Conservation (phyloP, 257 asterid genomes). For the Petunia axillaris region DNA sequence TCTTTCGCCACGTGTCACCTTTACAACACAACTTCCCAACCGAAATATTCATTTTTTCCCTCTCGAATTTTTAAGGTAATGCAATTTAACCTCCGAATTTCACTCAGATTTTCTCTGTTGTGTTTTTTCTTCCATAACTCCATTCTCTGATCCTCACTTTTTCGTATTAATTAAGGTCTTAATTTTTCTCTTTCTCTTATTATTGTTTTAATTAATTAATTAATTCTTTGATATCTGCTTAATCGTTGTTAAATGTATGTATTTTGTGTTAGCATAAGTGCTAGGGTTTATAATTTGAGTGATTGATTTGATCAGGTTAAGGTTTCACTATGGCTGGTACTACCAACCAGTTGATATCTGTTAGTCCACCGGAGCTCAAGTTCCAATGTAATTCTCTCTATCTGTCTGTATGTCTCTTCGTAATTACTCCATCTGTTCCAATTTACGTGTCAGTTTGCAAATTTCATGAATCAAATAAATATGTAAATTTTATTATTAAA, state of each 20-base stretch:
- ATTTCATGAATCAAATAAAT: background rate
- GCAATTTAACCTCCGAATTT: background rate
- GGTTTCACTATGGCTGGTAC: conserved; percentile 47
- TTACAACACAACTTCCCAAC: background rate
- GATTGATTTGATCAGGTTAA: conserved; percentile 19
- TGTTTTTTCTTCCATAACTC: background rate
- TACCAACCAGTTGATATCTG: conserved; percentile 56
- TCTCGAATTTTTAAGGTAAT: conserved; percentile 14
- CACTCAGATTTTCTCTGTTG: background rate
- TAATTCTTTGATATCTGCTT: background rate
- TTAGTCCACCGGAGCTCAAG: conserved; percentile 72
- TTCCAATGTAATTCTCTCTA: conserved; percentile 57
- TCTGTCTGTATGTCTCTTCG: background rate
- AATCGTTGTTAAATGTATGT: background rate
- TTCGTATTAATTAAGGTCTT: background rate
- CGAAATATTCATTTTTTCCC: background rate
- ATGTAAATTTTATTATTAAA: background rate
- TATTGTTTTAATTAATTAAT: background rate
- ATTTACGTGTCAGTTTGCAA: background rate
- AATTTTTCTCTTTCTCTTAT: too few species aligned
- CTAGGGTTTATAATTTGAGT: background rate
- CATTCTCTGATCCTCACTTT: background rate
- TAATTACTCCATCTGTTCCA: background rate
- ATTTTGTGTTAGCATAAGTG: background rate
- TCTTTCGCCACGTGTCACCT: conserved; percentile 1